A percentile compares a stretch with the other conserved stretches of the same genome.
phyloP scores from a whole-genome alignment of 805 yeast genomes.

The Maudiozyma turicensis region DNA sequence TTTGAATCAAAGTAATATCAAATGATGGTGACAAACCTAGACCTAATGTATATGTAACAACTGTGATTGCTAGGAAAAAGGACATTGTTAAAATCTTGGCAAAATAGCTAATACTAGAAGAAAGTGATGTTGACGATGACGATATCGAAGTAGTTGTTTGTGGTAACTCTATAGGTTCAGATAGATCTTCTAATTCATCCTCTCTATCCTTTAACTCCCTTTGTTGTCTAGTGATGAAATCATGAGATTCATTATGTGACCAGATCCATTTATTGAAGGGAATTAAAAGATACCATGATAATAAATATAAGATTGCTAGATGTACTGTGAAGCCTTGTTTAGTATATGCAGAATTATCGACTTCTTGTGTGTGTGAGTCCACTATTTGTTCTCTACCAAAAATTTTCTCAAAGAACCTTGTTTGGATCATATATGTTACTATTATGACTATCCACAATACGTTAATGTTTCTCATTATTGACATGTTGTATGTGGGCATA shows the following conservation, averaged over 20 bases:
- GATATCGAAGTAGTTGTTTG: background rate
- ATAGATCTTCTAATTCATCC: background rate
- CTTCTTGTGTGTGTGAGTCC: conserved; percentile 4
- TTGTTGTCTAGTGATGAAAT: background rate
- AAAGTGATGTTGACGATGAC: background rate
- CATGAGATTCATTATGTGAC: conserved; percentile 5
- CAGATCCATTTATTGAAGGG: conserved; percentile 14
- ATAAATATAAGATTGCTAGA: conserved; percentile 19
- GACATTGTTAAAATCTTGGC: conserved; percentile 15
- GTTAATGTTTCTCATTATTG: background rate
- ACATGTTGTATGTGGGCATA: background rate
- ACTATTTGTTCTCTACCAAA: conserved; percentile 4
- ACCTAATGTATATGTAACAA: conserved; percentile 17
- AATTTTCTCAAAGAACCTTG: conserved; percentile 18
- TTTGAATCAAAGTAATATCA: conserved; percentile 26
- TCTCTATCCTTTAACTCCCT: background rate
- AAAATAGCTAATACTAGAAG: conserved; percentile 2
- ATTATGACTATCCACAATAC: conserved; percentile 20
- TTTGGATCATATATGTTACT: conserved; percentile 23
- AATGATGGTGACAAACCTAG: conserved; percentile 25
- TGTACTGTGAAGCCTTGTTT: conserved; percentile 6
- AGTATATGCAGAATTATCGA: conserved; percentile 6
- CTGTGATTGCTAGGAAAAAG: conserved; percentile 11
- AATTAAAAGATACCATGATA: conserved; percentile 18
- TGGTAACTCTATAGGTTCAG: background rate